Conservation (phyloP, 495 filamentous ascomycete genomes). For the Daldinia decipiens region DNA sequence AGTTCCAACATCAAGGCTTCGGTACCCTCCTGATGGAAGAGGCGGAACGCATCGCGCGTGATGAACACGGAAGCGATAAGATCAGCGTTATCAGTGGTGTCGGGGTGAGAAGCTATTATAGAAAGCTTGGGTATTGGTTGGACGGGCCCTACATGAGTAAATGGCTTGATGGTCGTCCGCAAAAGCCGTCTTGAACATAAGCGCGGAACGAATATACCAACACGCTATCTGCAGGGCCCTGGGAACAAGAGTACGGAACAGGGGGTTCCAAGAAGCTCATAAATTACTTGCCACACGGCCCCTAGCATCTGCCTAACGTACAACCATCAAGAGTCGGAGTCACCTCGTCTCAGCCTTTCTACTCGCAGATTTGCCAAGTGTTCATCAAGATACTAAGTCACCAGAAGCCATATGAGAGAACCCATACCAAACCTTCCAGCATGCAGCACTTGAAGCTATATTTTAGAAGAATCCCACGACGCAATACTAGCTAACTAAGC, state of each 20-base stretch:
- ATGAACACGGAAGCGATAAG: constrained; percentile 93
- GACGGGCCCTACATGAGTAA: constrained; percentile 95
- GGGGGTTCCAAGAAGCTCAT: background rate
- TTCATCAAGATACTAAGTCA: too few relatives aligned
- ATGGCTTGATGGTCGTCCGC: constrained; percentile 58
- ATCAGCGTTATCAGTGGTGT: constrained; percentile 96
- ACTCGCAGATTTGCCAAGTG: too few relatives aligned
- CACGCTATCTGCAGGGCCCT: background rate
- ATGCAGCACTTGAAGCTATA: background rate
- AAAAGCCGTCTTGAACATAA: constrained; percentile 23
- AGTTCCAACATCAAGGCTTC: constrained; percentile 98
- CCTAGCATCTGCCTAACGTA: background rate
- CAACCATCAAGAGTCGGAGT: too few relatives aligned
- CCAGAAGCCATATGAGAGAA: too few relatives aligned
- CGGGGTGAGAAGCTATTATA: constrained; percentile 93
- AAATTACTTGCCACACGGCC: background rate
- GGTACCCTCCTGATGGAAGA: constrained; percentile 98
- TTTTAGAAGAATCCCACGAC: background rate
- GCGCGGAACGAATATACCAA: background rate
- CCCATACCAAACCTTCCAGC: background rate
- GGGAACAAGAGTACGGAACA: background rate
- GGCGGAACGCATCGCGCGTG: constrained; percentile 90
- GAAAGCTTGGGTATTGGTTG: constrained; percentile 87
- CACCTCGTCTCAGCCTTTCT: too few relatives aligned
- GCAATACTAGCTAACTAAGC: too few relatives aligned